Base-by-base conservation (phyloP, 495 filamentous ascomycete species). In the Diplogelasinospora grovesii region DNA sequence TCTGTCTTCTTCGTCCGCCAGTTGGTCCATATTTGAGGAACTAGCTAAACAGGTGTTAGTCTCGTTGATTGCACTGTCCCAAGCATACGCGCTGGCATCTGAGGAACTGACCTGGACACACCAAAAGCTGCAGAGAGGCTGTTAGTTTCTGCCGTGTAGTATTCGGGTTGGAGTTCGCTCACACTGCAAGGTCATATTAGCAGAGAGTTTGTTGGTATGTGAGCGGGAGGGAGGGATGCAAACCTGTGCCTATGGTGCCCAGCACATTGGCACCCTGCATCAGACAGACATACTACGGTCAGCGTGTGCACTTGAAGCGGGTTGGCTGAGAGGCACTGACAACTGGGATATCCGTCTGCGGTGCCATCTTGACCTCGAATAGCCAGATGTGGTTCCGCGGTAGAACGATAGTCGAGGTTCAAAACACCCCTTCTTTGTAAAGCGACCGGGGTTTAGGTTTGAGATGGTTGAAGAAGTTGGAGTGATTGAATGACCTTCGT, bases 1-100 rank as follows among this genome's bases (percentile, higher is more conserved):
- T 86, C 80, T 1, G 84, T 87, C 35, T 73, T 73, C 50, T 89
- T 88, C 8, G 62, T 68, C 8, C 67, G 64, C 70, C 76, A 85
- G 55, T 85, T 88, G 42, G 75, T 71, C 81, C 81, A 86, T 61
- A 86, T 82, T 47, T 69, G 66, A 20, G 66, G 67, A 5, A 70
- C 35, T 0, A 70, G 46, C 64, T 70, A 19, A n/a, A 21, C 8
- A 10, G 43, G 21, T 30, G 10, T 6, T 16, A 8, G 7, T 13
- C n/a, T 26, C 9, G n/a, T 8, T 4, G 8, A 14, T 6, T 1
- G 18, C 9, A 3, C 2, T 10, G 5, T n/a, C 11, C n/a, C n/a
- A n/a, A n/a, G n/a, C n/a, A n/a, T n/a, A n/a, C n/a, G n/a, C n/a
- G n/a, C n/a, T n/a, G 9, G 19, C 14, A 13, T n/a, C 3, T 3